A percentile compares a stretch with the other conserved stretches of the same genome.
Evolutionary conservation across 2,329 filamentous ascomycete genomes (phyloP).

Genomic region (Fusarium hostae): DNA sequence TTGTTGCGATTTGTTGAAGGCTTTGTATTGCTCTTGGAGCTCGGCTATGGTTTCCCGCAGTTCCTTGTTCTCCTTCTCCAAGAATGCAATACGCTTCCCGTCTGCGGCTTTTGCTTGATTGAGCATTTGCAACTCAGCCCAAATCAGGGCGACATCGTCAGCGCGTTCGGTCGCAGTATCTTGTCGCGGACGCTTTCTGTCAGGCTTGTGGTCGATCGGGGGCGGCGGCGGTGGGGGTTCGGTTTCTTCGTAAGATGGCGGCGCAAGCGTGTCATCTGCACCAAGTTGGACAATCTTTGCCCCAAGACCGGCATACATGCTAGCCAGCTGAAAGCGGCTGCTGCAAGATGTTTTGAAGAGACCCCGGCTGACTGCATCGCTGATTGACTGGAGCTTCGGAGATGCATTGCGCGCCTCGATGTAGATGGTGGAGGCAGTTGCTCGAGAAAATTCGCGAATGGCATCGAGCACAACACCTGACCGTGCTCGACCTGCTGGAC

Average conservation of each 20-base stretch:
- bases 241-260: constrained; percentile 2
- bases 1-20: neutral
- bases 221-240: constrained; percentile 2
- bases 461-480: constrained; percentile 25
- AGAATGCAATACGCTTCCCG: neutral
- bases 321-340: constrained; percentile 13
- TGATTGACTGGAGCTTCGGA: constrained; percentile 1
- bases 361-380: constrained; percentile 11
- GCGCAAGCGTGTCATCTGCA: neutral
- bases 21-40: neutral
- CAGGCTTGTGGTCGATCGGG: neutral
- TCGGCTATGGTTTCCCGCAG: neutral
- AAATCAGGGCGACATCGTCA: neutral
- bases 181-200: constrained; percentile 13
- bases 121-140: neutral
- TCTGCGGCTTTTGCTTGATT: neutral
- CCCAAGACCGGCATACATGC: constrained; percentile 24
- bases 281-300: constrained; percentile 9
- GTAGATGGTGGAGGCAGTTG: constrained; percentile 18
- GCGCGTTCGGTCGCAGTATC: neutral
- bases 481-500: constrained; percentile 8
- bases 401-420: constrained; percentile 8
- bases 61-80: neutral
- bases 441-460: constrained; percentile 11
- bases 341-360: neutral